Percentiles rank a stretch among this genome's conserved stretches.
Evolutionary conservation across 2,329 filamentous ascomycete species (phyloP).

Genomic region (Conoideocrella luteorostrata): DNA sequence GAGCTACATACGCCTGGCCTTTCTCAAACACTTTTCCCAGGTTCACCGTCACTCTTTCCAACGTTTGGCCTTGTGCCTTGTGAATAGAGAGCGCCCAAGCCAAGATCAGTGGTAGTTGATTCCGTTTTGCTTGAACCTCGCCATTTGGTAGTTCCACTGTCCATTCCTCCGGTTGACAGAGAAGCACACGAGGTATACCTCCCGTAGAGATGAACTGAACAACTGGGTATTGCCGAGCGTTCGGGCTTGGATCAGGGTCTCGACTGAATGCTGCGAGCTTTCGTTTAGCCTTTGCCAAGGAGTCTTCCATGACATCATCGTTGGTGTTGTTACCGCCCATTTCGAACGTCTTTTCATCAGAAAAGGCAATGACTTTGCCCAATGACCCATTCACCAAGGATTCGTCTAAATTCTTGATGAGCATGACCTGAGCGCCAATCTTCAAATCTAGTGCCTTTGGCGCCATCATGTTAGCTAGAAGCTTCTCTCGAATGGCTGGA

Average conservation of each 20-base stretch:
- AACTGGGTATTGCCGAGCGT: conserved; percentile 64
- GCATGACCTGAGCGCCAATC: conserved; percentile 92
- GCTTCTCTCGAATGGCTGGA: conserved; percentile 61
- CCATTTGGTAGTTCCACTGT: conserved; percentile 96
- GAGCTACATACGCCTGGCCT: conserved; percentile 92
- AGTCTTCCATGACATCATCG: conserved; percentile 33
- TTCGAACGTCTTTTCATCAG: conserved; percentile 32
- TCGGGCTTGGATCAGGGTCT: conserved; percentile 36
- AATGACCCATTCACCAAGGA: conserved; percentile 89
- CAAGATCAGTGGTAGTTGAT: conserved; percentile 79
- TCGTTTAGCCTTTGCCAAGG: conserved; percentile 43
- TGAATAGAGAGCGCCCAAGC: conserved; percentile 97
- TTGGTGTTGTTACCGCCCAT: conserved; percentile 36
- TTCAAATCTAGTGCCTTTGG: conserved; percentile 75
- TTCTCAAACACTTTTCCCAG: conserved; percentile 91
- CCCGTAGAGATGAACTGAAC: conserved; percentile 77
- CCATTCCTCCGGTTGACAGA: conserved; percentile 86
- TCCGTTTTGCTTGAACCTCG: conserved; percentile 82
- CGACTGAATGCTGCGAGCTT: conserved; percentile 48
- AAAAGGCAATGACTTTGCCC: conserved; percentile 61
- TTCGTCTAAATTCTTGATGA: conserved; percentile 99
- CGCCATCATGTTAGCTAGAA: conserved; percentile 89
- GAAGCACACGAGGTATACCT: conserved; percentile 56
- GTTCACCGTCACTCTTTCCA: conserved; percentile 92
- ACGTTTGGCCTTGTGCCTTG: conserved; percentile 92